These are phyloP conservation scores for Psilocybe sp. DNA, from an alignment of 768 basidiomycete genomes.

Conservation along the genomic window DNA sequence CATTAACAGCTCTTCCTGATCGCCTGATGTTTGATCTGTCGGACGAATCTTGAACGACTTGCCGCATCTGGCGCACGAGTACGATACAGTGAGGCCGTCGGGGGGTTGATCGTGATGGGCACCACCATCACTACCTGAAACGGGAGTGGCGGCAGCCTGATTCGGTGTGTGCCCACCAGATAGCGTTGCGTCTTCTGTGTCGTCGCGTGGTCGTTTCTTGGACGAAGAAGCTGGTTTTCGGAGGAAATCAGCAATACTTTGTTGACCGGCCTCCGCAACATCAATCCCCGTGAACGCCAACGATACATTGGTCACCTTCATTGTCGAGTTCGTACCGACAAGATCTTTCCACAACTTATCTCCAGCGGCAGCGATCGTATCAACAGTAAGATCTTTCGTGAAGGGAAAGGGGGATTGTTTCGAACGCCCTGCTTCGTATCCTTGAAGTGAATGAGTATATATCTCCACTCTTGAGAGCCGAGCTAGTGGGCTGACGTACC, in stretches of 20 bases:
- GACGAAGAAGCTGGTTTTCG: conserved; percentile 28
- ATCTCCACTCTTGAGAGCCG: background rate
- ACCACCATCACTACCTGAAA: conserved; percentile 2
- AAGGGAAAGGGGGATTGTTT: conserved; percentile 90
- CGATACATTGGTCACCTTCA: conserved; percentile 72
- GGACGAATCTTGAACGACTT: conserved; percentile 38
- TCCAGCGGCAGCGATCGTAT: conserved; percentile 71
- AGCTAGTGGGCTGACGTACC: conserved; percentile 34
- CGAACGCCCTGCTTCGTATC: conserved; percentile 64
- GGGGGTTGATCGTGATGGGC: conserved; percentile 9
- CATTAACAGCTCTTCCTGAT: conserved; percentile 28
- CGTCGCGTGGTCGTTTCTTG: conserved; percentile 38
- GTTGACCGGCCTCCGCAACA: conserved; percentile 72
- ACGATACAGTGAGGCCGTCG: conserved; percentile 28
- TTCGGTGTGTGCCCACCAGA: conserved; percentile 1
- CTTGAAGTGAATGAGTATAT: conserved; percentile 31
- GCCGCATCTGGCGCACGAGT: conserved; percentile 58
- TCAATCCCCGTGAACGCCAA: conserved; percentile 81
- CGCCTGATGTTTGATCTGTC: conserved; percentile 24
- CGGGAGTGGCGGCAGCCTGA: background rate
- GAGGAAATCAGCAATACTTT: conserved; percentile 87
- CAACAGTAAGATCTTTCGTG: conserved; percentile 67
- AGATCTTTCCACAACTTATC: conserved; percentile 87
- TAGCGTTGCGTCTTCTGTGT: conserved; percentile 4
- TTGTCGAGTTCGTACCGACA: conserved; percentile 48